Evolutionary conservation across 106 monocot species (phyloP).

Genomic region (Dendrobium officinale): DNA sequence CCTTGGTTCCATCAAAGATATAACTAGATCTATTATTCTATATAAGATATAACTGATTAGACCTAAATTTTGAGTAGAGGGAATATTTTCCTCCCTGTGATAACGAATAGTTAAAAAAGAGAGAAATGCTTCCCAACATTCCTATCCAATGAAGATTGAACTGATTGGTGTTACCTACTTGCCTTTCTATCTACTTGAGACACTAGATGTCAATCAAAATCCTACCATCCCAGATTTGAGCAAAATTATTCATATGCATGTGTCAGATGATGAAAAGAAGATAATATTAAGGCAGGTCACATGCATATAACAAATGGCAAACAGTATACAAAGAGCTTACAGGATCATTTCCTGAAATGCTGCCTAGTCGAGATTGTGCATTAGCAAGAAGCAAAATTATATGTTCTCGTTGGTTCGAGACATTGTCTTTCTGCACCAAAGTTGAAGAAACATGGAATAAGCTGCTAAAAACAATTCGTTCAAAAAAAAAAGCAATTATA

Average conservation of each 20-base stretch:
- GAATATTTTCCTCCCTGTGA: not conserved
- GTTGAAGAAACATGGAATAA: not conserved
- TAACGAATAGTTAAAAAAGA: not conserved
- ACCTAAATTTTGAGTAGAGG: not conserved
- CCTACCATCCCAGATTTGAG: not conserved
- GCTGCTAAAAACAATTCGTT: not conserved
- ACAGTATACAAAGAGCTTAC: conserved; percentile 29
- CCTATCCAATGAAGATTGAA: not conserved
- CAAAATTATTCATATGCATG: not conserved
- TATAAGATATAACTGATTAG: not conserved
- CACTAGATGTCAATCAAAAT: not conserved
- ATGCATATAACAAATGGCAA: not conserved
- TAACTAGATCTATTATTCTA: not conserved
- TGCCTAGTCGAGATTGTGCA: conserved; percentile 79
- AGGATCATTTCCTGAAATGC: conserved; percentile 53
- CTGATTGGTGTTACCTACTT: not conserved
- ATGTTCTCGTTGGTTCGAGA: conserved; percentile 90
- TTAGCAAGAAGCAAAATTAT: conserved; percentile 87
- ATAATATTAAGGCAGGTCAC: not conserved
- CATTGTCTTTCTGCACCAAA: conserved; percentile 75
- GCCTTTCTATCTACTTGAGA: not conserved
- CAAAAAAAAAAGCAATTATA: not conserved
- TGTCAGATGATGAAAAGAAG: not conserved
- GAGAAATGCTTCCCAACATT: not conserved
- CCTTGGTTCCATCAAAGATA: not conserved